These are phyloP conservation scores for Tricholoma sp. DNA, from an alignment of 768 basidiomycete genomes.

Conservation along the genomic window DNA sequence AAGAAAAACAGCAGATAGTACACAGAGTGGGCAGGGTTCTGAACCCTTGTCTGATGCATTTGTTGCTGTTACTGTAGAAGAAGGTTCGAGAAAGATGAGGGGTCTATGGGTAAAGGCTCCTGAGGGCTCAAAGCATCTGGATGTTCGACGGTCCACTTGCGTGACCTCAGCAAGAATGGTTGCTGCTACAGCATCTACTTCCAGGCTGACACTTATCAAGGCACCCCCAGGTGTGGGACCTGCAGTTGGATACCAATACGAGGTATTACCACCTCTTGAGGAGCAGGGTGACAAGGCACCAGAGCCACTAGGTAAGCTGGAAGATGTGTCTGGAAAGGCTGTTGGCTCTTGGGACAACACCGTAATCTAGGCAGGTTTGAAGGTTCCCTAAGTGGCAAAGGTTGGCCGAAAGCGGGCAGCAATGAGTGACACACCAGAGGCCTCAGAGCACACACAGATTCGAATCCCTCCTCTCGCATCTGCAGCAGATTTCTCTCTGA, in stretches of 20 bases:
- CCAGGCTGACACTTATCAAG: neutral
- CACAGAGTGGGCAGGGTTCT: neutral
- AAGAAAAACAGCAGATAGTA: neutral
- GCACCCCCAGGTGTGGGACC: neutral
- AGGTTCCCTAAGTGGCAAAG: neutral
- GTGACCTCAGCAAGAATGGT: neutral
- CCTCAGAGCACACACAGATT: neutral
- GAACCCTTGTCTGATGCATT: neutral
- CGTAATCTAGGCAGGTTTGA: neutral
- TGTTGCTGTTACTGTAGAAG: neutral
- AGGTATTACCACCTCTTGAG: neutral
- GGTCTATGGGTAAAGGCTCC: neutral
- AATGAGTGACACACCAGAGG: neutral
- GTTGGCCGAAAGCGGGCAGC: neutral
- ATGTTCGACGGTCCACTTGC: neutral
- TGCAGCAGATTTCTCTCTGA: neutral
- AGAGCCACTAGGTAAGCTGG: neutral
- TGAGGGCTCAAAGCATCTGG: neutral
- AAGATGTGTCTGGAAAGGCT: neutral
- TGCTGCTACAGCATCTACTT: neutral
- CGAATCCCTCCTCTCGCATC: neutral
- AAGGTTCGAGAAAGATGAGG: neutral
- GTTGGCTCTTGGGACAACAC: neutral
- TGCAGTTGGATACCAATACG: neutral
- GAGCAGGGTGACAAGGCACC: neutral